phyloP scores from a whole-genome alignment of 306 rosid genomes.

The Casuarina glauca region DNA sequence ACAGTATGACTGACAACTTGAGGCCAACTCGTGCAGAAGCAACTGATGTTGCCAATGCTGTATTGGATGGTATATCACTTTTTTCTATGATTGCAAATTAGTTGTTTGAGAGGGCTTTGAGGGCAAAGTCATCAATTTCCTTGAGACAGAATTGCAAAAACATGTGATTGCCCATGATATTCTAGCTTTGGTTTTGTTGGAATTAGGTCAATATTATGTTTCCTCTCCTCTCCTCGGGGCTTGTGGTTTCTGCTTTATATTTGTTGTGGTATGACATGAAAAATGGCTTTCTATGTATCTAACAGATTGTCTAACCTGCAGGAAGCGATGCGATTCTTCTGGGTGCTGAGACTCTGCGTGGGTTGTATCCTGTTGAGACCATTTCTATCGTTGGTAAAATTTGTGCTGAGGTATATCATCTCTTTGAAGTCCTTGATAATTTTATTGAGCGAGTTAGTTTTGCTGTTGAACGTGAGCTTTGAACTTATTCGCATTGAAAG shows the following conservation, averaged over 20 bases:
- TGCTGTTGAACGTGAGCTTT: slow-evolving; percentile 21
- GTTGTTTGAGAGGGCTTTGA: slow-evolving; percentile 17
- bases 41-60: slow-evolving; percentile 99
- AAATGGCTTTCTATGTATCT: slow-evolving; percentile 2
- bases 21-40: slow-evolving; percentile 99
- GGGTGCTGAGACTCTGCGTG: slow-evolving; percentile 99
- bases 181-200: slow-evolving; percentile 13
- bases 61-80: slow-evolving; percentile 76
- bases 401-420: slow-evolving; percentile 77
- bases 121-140: slow-evolving; percentile 1
- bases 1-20: slow-evolving; percentile 96
- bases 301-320: slow-evolving; percentile 36
- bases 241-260: slow-evolving; percentile 10
- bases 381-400: slow-evolving; percentile 92
- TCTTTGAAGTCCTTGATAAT: slow-evolving; percentile 1
- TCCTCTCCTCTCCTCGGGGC: slow-evolving; percentile 5
- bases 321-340: slow-evolving; percentile 98
- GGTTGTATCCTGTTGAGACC: slow-evolving; percentile 89
- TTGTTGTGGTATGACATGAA: slow-evolving; percentile 11
- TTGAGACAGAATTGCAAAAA: neutral
- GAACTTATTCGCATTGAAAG: slow-evolving; percentile 12
- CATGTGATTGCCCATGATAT: neutral
- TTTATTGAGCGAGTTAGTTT: slow-evolving; percentile 1
- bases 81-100: slow-evolving; percentile 19
- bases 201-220: slow-evolving; percentile 5